phyloP scores from a whole-genome alignment of 371 early-diverging fungal species.

The Gilbertella persicaria region DNA sequence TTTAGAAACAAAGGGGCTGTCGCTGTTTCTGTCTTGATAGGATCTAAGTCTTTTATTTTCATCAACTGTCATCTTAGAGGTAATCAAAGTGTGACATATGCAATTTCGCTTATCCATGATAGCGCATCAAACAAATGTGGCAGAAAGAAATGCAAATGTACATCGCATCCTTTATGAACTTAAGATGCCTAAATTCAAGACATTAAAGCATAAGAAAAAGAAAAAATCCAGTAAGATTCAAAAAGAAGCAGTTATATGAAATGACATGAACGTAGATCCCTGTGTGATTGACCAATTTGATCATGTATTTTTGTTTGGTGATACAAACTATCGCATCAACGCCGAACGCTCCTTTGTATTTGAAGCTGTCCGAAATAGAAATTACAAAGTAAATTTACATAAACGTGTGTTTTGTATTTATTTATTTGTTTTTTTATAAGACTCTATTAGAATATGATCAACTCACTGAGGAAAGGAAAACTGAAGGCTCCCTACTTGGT shows the following conservation, averaged over 20 bases:
- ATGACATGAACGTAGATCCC: constrained; percentile 13
- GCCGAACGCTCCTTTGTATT: constrained; percentile 58
- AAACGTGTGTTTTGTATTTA: background rate
- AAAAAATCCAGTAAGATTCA: constrained; percentile 1
- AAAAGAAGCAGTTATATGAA: background rate
- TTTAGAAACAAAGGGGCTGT: constrained; percentile 83
- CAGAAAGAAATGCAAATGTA: constrained; percentile 44
- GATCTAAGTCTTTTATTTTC: constrained; percentile 61
- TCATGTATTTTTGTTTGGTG: constrained; percentile 77
- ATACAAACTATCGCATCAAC: constrained; percentile 79
- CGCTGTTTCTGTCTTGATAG: constrained; percentile 65
- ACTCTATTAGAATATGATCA: constrained; percentile 65
- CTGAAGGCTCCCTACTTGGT: constrained; percentile 49
- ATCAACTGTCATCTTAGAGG: constrained; percentile 78
- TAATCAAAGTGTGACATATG: constrained; percentile 25
- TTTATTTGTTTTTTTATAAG: constrained; percentile 20
- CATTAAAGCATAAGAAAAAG: constrained; percentile 14
- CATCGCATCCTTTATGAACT: constrained; percentile 40
- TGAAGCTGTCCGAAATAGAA: constrained; percentile 42
- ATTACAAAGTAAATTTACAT: constrained; percentile 41
- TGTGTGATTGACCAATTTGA: constrained; percentile 59
- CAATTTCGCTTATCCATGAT: constrained; percentile 1
- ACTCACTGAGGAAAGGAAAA: constrained; percentile 49
- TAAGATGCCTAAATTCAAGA: constrained; percentile 29
- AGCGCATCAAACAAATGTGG: constrained; percentile 38